Conservation (phyloP, 495 filamentous ascomycete species). For the Daldinia caldariorum region DNA sequence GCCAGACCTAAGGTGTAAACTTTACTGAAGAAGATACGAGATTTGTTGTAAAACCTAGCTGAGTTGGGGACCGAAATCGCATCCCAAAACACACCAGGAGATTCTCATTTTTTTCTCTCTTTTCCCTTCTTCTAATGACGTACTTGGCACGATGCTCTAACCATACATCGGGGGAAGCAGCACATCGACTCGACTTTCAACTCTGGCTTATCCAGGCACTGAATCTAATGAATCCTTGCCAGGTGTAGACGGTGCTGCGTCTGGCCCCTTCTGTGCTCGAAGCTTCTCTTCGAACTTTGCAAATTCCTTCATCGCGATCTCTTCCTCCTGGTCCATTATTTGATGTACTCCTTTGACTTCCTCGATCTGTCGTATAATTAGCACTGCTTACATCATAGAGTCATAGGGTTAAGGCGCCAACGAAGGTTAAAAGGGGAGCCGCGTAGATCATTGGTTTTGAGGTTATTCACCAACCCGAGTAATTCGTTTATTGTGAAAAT, state of each 20-base stretch:
- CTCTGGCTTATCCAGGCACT: conserved; percentile 56
- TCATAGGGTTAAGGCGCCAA: not conserved
- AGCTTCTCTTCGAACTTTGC: conserved; percentile 97
- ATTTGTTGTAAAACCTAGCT: conserved; percentile 28
- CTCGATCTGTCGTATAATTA: conserved; percentile 73
- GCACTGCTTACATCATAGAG: conserved; percentile 18
- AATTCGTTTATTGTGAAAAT: not conserved
- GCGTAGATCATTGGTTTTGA: not conserved
- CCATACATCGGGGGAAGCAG: conserved; percentile 41
- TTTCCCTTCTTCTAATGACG: conserved; percentile 16
- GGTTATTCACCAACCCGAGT: not conserved
- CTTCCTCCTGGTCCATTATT: conserved; percentile 90
- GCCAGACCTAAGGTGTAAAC: not conserved
- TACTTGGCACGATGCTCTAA: conserved; percentile 31
- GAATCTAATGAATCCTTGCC: conserved; percentile 75
- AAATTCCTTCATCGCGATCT: conserved; percentile 89
- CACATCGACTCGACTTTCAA: conserved; percentile 2
- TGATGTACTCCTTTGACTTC: conserved; percentile 94
- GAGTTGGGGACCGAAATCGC: conserved; percentile 29
- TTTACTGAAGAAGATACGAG: conserved; percentile 21
- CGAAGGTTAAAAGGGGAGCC: not conserved
- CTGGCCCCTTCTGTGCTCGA: conserved; percentile 71
- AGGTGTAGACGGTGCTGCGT: conserved; percentile 63
- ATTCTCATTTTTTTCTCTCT: conserved; percentile 24
- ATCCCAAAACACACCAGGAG: conserved; percentile 22